Evolutionary conservation across 1,284 basidiomycete species (phyloP), one percentile per base, ranked within the genome.

Genomic region (Tilletia walkeri): DNA sequence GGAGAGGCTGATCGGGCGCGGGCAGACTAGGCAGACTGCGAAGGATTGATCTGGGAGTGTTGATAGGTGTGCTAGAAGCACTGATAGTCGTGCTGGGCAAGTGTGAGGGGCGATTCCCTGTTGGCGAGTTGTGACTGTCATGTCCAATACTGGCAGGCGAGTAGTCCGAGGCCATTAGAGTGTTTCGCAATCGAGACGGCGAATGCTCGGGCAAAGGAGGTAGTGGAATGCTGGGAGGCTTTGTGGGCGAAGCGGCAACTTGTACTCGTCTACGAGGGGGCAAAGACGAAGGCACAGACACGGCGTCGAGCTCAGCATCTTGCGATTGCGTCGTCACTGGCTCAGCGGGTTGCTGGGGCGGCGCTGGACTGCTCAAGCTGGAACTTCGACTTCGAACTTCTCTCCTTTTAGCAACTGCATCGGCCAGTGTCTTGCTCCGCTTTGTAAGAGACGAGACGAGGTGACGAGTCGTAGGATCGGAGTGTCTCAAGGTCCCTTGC

Each of bases 371-470:
- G 14, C 6, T 14, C 41, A 45, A 45, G 41, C 41, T 45, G 9
- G 41, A 45, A 14, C 41, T 45, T 45, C 41, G 41, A 45, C 41
- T 41, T 39, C 59, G 30, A 39, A 3, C 16, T 39, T 63, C 59
- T 14, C 59, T 24, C 18, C 59, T 2, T 34, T 41, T 38, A 1
- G 59, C 59, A 18, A 63, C 59, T 10, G 59, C 59, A 39, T 63
- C 59, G 30, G 59, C 59, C 9, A 63, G 14, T 14, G 59, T 63
- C 36, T 39, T 34, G 36, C 59, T 63, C 18, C 59, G 30, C 59
- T 20, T 63, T 14, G 59, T 63, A 18, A 63, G 59, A 39, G 59
- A 38, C 4, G 30, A 38, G 38, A 63, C 59, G 34, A 63, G 59
- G 18, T 63, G 59, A 12, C 59, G 59, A 2, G 59, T 63, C 36